Evolutionary conservation across 1,284 basidiomycete genomes (phyloP).

Genomic region (Cryptococcus amylolentus): DNA sequence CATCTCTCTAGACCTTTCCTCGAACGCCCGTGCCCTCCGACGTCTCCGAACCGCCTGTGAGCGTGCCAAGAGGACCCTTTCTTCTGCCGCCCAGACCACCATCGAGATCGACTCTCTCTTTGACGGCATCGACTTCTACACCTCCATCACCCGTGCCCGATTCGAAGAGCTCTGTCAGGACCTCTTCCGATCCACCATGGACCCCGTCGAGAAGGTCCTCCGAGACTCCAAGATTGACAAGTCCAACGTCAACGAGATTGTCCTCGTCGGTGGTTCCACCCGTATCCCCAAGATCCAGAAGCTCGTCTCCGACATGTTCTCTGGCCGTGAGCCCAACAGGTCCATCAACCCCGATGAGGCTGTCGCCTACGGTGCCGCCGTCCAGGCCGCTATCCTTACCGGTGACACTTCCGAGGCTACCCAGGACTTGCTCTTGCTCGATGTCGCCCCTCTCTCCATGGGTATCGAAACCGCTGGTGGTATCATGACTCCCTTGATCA

Average conservation of each 20-base stretch:
- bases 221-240: slow-evolving; percentile 94
- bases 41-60: slow-evolving; percentile 97
- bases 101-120: slow-evolving; percentile 98
- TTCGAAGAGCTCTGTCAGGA: slow-evolving; percentile 99
- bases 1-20: slow-evolving; percentile 63
- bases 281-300: slow-evolving; percentile 98
- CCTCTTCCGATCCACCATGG: slow-evolving; percentile 93
- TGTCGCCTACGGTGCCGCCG: slow-evolving; percentile 98
- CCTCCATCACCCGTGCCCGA: slow-evolving; percentile 94
- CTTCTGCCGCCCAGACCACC: slow-evolving; percentile 92
- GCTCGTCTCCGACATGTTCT: slow-evolving; percentile 98
- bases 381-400: slow-evolving; percentile 96
- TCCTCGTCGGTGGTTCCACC: slow-evolving; percentile 96
- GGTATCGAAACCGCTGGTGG: slow-evolving; percentile 99
- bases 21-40: slow-evolving; percentile 91
- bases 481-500: slow-evolving; percentile 93
- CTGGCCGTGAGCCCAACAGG: slow-evolving; percentile 93
- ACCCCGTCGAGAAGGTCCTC: slow-evolving; percentile 98
- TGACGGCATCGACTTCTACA: slow-evolving; percentile 98
- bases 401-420: slow-evolving; percentile 96
- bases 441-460: slow-evolving; percentile 91
- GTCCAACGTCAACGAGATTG: slow-evolving; percentile 96
- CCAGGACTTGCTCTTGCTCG: slow-evolving; percentile 87
- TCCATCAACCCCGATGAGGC: slow-evolving; percentile 99
- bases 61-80: slow-evolving; percentile 97